Percentiles rank a stretch among this genome's conserved stretches.
These are phyloP conservation scores for Crithidia fasciculata DNA, from an alignment of 208 protist genomes.

Conservation along the genomic window DNA sequence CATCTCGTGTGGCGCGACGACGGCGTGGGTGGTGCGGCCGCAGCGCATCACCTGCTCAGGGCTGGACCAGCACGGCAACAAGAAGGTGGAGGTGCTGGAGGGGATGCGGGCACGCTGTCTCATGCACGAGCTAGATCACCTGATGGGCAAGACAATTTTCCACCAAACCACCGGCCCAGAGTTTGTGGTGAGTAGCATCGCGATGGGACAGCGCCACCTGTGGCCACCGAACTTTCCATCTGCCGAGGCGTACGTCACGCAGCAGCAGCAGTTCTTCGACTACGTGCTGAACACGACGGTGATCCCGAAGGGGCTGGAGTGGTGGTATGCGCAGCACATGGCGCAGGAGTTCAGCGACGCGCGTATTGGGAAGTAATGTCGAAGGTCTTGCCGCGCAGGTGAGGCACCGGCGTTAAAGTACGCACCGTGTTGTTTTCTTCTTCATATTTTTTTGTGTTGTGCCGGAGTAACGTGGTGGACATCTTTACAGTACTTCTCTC, in stretches of 20 bases:
- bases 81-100: conserved; percentile 75
- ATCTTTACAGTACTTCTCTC: too few relatives aligned
- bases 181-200: conserved; percentile 78
- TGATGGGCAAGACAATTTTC: conserved; percentile 84
- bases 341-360: conserved; percentile 63
- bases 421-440: too few relatives aligned
- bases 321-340: conserved; percentile 69
- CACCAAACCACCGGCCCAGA: conserved; percentile 77
- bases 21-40: conserved; percentile 84
- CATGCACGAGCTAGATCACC: conserved; percentile 92
- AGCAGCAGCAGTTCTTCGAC: conserved; percentile 84
- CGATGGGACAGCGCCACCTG: conserved; percentile 80
- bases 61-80: conserved; percentile 74
- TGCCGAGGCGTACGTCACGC: conserved; percentile 82
- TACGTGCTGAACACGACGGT: conserved; percentile 80
- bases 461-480: too few relatives aligned
- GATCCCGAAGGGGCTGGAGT: conserved; percentile 82
- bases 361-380: conserved; percentile 27
- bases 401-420: too few relatives aligned
- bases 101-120: conserved; percentile 86
- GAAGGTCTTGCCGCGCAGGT: background rate
- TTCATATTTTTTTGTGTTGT: too few relatives aligned
- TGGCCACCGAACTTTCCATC: conserved; percentile 90
- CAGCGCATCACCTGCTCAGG: conserved; percentile 81
- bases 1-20: conserved; percentile 74